Evolutionary conservation across 768 basidiomycete species (phyloP).

Genomic region (Lactarius evosmus): DNA sequence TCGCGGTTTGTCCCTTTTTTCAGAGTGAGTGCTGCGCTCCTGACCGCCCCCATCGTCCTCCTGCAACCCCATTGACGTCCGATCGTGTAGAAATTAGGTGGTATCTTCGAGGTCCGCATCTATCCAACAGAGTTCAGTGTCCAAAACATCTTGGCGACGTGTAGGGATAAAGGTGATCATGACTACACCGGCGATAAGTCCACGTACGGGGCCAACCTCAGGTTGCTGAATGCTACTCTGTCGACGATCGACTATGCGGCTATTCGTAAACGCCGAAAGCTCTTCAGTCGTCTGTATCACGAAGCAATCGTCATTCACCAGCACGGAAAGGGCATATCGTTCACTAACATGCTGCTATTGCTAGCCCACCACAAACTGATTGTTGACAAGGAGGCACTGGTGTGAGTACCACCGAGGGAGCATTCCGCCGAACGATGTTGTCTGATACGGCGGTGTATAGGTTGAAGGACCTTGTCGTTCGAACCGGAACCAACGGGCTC

Average conservation of each 20-base stretch:
- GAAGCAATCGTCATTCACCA: constrained; percentile 78
- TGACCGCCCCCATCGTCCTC: background rate
- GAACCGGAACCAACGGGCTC: constrained; percentile 72
- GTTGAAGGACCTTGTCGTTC: constrained; percentile 72
- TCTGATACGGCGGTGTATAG: constrained; percentile 40
- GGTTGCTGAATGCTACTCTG: constrained; percentile 56
- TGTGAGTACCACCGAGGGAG: constrained; percentile 49
- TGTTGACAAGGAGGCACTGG: constrained; percentile 81
- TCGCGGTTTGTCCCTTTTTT: constrained; percentile 76
- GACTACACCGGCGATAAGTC: constrained; percentile 37
- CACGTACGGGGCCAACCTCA: constrained; percentile 57
- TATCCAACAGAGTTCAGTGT: constrained; percentile 72
- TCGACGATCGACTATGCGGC: constrained; percentile 59
- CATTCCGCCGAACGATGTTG: background rate
- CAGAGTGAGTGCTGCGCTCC: constrained; percentile 51
- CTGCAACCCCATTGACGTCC: background rate
- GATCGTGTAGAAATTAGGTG: constrained; percentile 62
- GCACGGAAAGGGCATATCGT: constrained; percentile 78
- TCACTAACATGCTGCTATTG: constrained; percentile 83
- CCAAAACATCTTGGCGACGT: constrained; percentile 53
- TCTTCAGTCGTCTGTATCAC: constrained; percentile 78
- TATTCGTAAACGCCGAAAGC: constrained; percentile 62
- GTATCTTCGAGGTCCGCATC: constrained; percentile 84
- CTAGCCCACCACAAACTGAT: constrained; percentile 92
- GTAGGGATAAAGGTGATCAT: constrained; percentile 40